These are phyloP conservation scores for Ogataea parapolymorpha DNA, from an alignment of 805 yeast genomes.

Conservation along the genomic window DNA sequence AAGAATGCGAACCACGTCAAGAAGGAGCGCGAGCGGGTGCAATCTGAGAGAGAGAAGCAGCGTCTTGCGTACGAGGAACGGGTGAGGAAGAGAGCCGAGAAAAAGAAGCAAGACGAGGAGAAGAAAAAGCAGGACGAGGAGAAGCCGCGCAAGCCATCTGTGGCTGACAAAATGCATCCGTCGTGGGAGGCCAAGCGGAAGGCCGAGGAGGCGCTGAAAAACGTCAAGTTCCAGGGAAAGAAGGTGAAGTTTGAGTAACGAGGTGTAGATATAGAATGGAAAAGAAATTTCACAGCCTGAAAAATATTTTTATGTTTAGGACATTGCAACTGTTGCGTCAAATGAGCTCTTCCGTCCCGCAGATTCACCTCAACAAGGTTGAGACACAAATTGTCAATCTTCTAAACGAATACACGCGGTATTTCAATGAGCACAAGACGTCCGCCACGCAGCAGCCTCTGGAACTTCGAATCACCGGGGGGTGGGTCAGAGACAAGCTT, in stretches of 20 bases:
- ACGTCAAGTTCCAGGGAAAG: constrained; percentile 76
- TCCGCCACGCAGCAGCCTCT: constrained; percentile 17
- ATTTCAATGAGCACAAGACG: constrained; percentile 21
- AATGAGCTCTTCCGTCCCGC: constrained; percentile 10
- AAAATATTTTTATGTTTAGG: constrained; percentile 3
- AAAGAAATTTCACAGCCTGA: constrained; percentile 1
- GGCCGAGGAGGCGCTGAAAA: constrained; percentile 62
- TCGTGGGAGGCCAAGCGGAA: constrained; percentile 92
- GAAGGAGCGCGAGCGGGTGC: constrained; percentile 54
- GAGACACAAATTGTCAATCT: constrained; percentile 26
- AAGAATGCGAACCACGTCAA: constrained; percentile 75
- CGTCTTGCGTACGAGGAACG: constrained; percentile 71
- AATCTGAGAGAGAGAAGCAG: constrained; percentile 54
- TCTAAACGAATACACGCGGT: constrained; percentile 26
- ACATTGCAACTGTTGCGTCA: constrained; percentile 1
- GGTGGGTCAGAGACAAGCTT: constrained; percentile 96
- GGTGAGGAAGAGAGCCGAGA: constrained; percentile 60
- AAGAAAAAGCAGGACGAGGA: constrained; percentile 18
- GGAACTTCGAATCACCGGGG: constrained; percentile 83
- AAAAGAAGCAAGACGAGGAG: constrained; percentile 23
- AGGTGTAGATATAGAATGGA: neutral
- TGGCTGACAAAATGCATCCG: constrained; percentile 68
- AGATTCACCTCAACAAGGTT: constrained; percentile 20
- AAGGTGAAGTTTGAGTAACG: constrained; percentile 67
- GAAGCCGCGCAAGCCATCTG: constrained; percentile 3